Evolutionary conservation across 306 rosid genomes (phyloP), one percentile per base, ranked within the genome.

Genomic region (Quercus glauca): DNA sequence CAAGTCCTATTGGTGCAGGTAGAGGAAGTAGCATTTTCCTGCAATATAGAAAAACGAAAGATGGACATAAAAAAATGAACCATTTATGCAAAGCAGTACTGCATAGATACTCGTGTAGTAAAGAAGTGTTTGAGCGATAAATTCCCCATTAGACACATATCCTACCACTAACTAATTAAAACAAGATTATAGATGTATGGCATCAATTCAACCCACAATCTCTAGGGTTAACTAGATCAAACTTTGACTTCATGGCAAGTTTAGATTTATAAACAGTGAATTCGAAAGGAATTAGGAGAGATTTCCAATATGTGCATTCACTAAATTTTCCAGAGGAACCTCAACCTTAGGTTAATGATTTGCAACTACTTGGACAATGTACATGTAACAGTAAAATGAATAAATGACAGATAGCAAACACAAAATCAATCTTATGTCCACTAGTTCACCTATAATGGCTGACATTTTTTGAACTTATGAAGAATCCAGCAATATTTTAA

Each of bases 11-110:
- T 13, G 97, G 84, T 33, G 82, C 87, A 61, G 91, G 99, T 75
- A 95, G 83, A 71, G 97, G 98, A 78, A 95, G 86, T 88, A 95
- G 67, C 90, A 86, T 77, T 90, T 95, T 95, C 95, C 99, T 95
- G 90, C 86, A 81, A 86, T 60, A 64, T 31, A 56, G 79, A 69
- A 78, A 69, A 77, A 67, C 41, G 58, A 55, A 73, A 76, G 60
- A 69, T 81, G 61, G 57, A 82, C 60, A 59, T 26, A 72, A 45
- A 73, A 61, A 64, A 82, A 64, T 41, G 31, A 56, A 74, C 59
- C 31, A 28, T 55, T 20, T 69, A 12, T 17, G 21, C 26, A 10
- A 6, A 60, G 57, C 28, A 60, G 51, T 25, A 55, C 17, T 14
- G 23, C 28, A 74, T 49, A 28, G 41, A 69, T 56, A 4, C 3